Evolutionary conservation across 2,329 filamentous ascomycete species (phyloP), one percentile per base, ranked within the genome.

Genomic region (Penicillium psychrosexuale): DNA sequence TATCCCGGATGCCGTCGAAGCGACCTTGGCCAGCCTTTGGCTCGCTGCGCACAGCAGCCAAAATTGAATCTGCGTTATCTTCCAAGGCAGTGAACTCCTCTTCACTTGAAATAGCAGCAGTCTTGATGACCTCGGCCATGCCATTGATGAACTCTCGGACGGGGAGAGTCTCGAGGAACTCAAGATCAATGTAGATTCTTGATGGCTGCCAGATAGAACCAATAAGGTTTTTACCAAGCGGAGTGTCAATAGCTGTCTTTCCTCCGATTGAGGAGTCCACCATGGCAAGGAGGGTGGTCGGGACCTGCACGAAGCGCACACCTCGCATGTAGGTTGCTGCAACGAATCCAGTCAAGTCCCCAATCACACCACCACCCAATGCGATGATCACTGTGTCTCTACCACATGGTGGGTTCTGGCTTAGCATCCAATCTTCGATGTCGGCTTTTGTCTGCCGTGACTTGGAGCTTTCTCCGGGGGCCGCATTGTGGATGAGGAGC

Each of bases 321-420:
- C 94, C 94, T 64, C 94, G 88, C 94, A 99, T 99, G 77, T 97
- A 99, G 36, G 94, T 99, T 37, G 94, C 91, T 22, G 94, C 94
- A 48, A 97, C 91, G 72, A 96, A 99, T 49, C 94, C 94, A 60
- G 96, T 92, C 88, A 99, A 89, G 74, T 99, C 94, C 31, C 94
- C 94, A 74, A 99, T 97, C 58, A 99, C 94, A 55, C 94, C 94
- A 61, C 94, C 94, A 31, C 94, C 94, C 9, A 99, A 83, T 24
- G 94, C 94, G 71, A 99, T 90, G 56, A 99, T 87, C 61, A 99
- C 90, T 0, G 91, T 96, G 74, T 99, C 94, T 64, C 94, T 83
- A 27, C 92, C 96, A 77, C 94, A 99, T 87, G 77, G 77, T n/a
- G 77, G 77, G 48, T 88, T 86, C 66, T 96, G 85, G 63, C 86